Conservation (phyloP, 129 eudicot genomes). For the Logfia minima region DNA sequence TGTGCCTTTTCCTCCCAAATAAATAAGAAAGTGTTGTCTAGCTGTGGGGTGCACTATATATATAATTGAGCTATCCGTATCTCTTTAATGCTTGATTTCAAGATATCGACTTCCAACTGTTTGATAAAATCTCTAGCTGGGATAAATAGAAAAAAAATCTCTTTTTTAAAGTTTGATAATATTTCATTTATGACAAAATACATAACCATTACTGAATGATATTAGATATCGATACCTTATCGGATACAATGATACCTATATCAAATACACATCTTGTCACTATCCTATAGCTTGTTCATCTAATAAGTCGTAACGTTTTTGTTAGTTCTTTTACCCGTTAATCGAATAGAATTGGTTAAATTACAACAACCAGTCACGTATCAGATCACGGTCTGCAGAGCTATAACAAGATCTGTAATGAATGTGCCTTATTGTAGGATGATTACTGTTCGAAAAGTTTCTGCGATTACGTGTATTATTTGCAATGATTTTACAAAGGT, state of each 20-base stretch:
- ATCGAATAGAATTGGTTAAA: not conserved
- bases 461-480: not conserved
- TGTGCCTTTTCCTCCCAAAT: not conserved
- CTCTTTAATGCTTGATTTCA: conserved; percentile 25
- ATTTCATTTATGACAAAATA: not conserved
- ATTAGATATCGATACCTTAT: not conserved
- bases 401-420: not conserved
- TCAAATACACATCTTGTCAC: not conserved
- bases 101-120: conserved; percentile 21
- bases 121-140: conserved; percentile 24
- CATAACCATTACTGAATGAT: not conserved
- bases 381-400: not conserved
- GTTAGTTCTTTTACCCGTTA: not conserved
- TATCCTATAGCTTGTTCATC: not conserved
- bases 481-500: not conserved
- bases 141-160: not conserved
- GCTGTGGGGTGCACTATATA: conserved; percentile 21
- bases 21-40: not conserved
- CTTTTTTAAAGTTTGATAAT: not conserved
- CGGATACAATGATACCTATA: not conserved
- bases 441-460: not conserved
- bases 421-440: not conserved
- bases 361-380: not conserved
- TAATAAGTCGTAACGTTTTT: not conserved
- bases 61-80: not conserved